Evolutionary conservation across 2,329 filamentous ascomycete genomes (phyloP).

Genomic region (Fusarium gaditjirri): DNA sequence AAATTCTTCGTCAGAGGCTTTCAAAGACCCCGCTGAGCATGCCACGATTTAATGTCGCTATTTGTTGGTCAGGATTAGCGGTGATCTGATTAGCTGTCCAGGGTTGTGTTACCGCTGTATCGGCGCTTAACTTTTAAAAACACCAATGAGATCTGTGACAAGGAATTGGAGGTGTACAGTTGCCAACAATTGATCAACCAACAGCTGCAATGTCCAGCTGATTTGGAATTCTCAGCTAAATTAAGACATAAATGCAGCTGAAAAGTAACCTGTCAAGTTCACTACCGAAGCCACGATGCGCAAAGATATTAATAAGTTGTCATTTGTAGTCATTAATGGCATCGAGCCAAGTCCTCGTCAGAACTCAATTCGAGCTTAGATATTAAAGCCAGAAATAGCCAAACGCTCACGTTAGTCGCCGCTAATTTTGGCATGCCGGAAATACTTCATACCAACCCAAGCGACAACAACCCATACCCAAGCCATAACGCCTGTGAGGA

Average conservation of each 20-base stretch:
- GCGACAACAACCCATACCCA: conserved; percentile 99
- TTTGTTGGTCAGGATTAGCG: neutral
- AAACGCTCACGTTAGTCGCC: conserved; percentile 63
- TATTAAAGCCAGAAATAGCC: neutral
- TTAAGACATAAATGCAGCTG: neutral
- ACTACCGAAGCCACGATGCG: neutral
- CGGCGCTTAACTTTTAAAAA: conserved; percentile 31
- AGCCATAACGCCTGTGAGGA: conserved; percentile 93
- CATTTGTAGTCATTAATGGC: conserved; percentile 22
- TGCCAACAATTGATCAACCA: conserved; percentile 10
- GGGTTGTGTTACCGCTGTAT: conserved; percentile 26
- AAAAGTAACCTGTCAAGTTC: neutral
- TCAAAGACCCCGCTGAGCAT: conserved; percentile 16
- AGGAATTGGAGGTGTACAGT: conserved; percentile 12
- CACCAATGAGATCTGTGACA: conserved; percentile 9
- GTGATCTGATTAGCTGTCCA: conserved; percentile 20
- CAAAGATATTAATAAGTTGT: conserved; percentile 1
- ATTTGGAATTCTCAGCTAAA: conserved; percentile 8
- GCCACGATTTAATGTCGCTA: conserved; percentile 20
- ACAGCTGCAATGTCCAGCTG: conserved; percentile 10
- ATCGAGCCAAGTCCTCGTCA: neutral
- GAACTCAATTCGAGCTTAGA: conserved; percentile 10
- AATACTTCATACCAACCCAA: conserved; percentile 99
- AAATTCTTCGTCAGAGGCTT: conserved; percentile 28
- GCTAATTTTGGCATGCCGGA: conserved; percentile 92